Base-by-base conservation (phyloP, 306 rosid genomes). In the Glycyrrhiza uralensis region DNA sequence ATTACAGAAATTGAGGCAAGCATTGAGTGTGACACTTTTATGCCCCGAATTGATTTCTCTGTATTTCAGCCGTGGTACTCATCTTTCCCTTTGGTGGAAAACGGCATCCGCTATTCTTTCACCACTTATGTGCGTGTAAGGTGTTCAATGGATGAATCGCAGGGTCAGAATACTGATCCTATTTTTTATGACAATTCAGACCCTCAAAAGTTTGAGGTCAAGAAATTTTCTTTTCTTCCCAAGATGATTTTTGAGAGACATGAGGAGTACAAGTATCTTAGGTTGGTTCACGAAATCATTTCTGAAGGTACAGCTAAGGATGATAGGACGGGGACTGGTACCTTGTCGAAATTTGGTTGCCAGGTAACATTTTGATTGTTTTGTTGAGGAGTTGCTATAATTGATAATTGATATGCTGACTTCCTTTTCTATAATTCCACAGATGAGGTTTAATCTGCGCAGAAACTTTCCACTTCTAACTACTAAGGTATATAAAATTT, bases 251-350 rank as follows among this genome's bases (percentile, higher is more conserved):
- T 89, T 71, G 97, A 87, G 78, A 88, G 78, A 29, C 99, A 94
- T 10, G 99, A 94, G 75, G 99, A 94, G 86, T 76, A 82, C 77
- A 66, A 71, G 35, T 94, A 94, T 85, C 87, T 94, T 41, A 86
- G 81, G 52, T 67, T 94, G 81, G 96, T 94, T 58, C 85, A 84
- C 84, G 96, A 91, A 79, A 85, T 88, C 69, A 84, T 94, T 74
- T 82, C 96, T 44, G 85, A 88, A 81, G 99, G 99, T 39, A 81
- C 83, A 33, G 7, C 77, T 62, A 94, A 89, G 86, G 97, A 89
- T 66, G 99, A 94, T 72, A 89, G 97, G 81, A 91, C 97, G 5
- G 97, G 99, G 65, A 94, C 99, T 35, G 99, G 99, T 74, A 94
- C 96, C 76, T 80, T 91, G 71, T 94, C 99, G 1, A 88, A 75